Conservation (phyloP, 2,329 filamentous ascomycete genomes). For the Trichoderma brevicompactum region DNA sequence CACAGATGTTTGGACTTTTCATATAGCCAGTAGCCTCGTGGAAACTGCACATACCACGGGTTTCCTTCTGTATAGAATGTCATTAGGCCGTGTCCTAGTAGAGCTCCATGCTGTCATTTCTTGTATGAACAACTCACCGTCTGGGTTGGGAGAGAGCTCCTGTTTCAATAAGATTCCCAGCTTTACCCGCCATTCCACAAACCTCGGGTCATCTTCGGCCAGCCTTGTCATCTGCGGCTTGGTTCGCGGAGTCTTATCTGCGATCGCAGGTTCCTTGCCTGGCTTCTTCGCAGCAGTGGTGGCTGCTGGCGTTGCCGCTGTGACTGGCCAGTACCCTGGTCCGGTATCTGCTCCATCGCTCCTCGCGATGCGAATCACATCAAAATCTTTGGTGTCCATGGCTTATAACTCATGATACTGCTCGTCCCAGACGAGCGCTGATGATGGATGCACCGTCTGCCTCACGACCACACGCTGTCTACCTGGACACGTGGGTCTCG, state of each 20-base stretch:
- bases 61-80: conserved; percentile 44
- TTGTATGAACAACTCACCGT: conserved; percentile 40
- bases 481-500: conserved; percentile 12
- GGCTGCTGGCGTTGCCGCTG: conserved; percentile 33
- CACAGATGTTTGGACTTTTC: conserved; percentile 55
- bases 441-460: not conserved
- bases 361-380: conserved; percentile 48
- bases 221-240: conserved; percentile 51
- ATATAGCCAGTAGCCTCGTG: conserved; percentile 53
- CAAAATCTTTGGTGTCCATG: conserved; percentile 47
- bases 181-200: conserved; percentile 52
- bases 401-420: not conserved
- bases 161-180: conserved; percentile 52
- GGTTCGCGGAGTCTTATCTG: conserved; percentile 44
- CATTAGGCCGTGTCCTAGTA: conserved; percentile 30
- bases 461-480: conserved; percentile 12
- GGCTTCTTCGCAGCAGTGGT: conserved; percentile 40
- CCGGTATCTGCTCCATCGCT: conserved; percentile 53
- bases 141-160: conserved; percentile 48
- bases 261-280: conserved; percentile 40
- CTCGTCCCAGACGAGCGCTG: not conserved
- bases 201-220: conserved; percentile 50
- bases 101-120: not conserved
- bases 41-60: conserved; percentile 51
- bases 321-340: conserved; percentile 50